These are phyloP conservation scores for Acanthamoeba culbertsoni DNA, from an alignment of 208 protist genomes.

Conservation along the genomic window DNA sequence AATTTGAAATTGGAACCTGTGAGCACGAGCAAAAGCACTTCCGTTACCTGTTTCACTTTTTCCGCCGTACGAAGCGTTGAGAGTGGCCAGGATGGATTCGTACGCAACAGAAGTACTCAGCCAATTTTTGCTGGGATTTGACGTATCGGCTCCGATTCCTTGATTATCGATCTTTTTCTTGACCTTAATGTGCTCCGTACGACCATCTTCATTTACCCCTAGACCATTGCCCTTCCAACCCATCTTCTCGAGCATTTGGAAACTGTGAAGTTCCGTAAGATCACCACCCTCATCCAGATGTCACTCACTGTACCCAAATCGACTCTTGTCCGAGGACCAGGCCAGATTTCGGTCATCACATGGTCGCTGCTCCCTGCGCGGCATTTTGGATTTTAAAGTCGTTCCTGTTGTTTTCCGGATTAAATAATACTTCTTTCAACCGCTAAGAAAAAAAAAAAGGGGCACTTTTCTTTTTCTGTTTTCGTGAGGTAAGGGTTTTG, in stretches of 20 bases:
- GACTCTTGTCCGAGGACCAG: background rate
- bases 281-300: background rate
- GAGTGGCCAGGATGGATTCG: background rate
- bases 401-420: background rate
- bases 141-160: conserved; percentile 75
- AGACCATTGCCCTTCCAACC: conserved; percentile 92
- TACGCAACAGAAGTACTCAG: conserved; percentile 10
- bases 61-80: conserved; percentile 35
- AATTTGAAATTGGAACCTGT: background rate
- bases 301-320: background rate
- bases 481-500: no score
- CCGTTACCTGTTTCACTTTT: background rate
- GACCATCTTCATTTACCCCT: conserved; percentile 88
- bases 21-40: no score
- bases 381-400: background rate
- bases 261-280: conserved; percentile 76
- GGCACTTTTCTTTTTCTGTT: background rate
- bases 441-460: background rate
- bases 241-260: conserved; percentile 88
- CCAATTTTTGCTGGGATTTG: background rate
- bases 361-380: background rate
- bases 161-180: conserved; percentile 87
- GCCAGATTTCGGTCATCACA: conserved; percentile 15
- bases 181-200: conserved; percentile 88
- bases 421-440: background rate